Conservation (phyloP, 2,329 filamentous ascomycete genomes). For the Stagonosporopsis cucurbitacearum region DNA sequence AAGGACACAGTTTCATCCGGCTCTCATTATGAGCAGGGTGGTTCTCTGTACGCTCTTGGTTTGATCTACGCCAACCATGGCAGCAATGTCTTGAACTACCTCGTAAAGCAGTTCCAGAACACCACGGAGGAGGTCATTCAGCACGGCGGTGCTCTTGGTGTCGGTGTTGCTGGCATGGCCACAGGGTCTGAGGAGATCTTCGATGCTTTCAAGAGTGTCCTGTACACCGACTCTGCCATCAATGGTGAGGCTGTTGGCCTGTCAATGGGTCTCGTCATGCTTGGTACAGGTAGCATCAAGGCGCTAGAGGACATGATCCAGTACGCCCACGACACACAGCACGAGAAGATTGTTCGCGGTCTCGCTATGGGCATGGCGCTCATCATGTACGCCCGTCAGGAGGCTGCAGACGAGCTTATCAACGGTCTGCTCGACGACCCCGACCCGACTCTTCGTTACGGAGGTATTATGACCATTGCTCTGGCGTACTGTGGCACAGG, state of each 20-base stretch:
- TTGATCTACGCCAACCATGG: slow-evolving; percentile 98
- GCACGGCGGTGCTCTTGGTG: slow-evolving; percentile 91
- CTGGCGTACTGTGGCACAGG: slow-evolving; percentile 96
- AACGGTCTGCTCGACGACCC: slow-evolving; percentile 92
- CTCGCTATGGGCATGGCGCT: slow-evolving; percentile 95
- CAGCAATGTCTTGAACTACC: slow-evolving; percentile 82
- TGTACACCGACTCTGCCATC: slow-evolving; percentile 92
- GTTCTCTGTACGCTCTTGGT: slow-evolving; percentile 92
- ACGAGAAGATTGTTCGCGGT: slow-evolving; percentile 98
- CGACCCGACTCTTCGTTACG: slow-evolving; percentile 91
- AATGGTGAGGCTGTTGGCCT: slow-evolving; percentile 97
- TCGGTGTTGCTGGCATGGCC: slow-evolving; percentile 97
- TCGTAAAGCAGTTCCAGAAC: slow-evolving; percentile 75
- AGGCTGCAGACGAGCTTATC: slow-evolving; percentile 92
- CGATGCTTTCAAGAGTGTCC: slow-evolving; percentile 84
- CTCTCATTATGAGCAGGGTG: slow-evolving; percentile 94
- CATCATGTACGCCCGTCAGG: slow-evolving; percentile 97
- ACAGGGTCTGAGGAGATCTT: slow-evolving; percentile 91
- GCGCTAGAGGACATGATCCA: slow-evolving; percentile 96
- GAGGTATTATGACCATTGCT: slow-evolving; percentile 98
- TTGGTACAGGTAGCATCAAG: slow-evolving; percentile 94
- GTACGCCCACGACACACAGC: slow-evolving; percentile 96
- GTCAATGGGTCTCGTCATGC: slow-evolving; percentile 96
- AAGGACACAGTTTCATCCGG: slow-evolving; percentile 74
- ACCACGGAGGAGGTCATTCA: slow-evolving; percentile 92